These are phyloP conservation scores for Pestalotiopsis sp. DNA, from an alignment of 2,329 filamentous ascomycete species.

Conservation along the genomic window DNA sequence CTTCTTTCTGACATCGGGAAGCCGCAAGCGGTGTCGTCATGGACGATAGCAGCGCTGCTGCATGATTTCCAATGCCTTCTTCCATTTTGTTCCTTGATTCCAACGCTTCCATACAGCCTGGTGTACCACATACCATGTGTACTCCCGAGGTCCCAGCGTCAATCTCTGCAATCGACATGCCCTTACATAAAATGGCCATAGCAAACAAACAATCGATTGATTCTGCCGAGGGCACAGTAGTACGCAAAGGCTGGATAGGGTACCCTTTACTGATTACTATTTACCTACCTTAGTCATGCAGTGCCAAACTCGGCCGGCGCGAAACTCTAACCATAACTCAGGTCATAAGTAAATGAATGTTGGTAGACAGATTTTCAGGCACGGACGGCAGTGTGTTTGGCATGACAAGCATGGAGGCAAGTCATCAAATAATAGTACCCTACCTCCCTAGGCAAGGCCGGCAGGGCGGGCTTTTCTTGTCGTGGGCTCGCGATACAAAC, in stretches of 20 bases:
- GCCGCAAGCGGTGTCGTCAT: conserved; percentile 1
- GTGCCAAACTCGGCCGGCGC: neutral
- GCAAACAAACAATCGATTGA: neutral
- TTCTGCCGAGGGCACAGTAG: neutral
- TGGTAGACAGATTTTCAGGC: neutral
- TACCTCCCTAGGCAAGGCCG: neutral
- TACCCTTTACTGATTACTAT: neutral
- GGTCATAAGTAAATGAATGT: too few species aligned
- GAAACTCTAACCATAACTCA: neutral
- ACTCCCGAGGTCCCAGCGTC: neutral
- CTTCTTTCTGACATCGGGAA: neutral
- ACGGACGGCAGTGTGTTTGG: neutral
- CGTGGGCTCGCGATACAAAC: neutral
- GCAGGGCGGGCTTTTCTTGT: neutral
- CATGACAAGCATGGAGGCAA: neutral
- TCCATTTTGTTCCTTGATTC: neutral
- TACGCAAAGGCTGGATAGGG: neutral
- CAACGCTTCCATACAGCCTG: conserved; percentile 2
- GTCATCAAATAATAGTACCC: neutral
- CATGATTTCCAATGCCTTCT: neutral
- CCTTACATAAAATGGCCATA: neutral
- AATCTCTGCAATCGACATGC: neutral
- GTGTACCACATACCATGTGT: neutral
- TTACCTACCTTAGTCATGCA: neutral
- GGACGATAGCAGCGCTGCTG: neutral